A percentile compares a stretch with the other conserved stretches of the same genome.
Evolutionary conservation across 768 basidiomycete genomes (phyloP).

Genomic region (Hebeloma cylindrosporum): DNA sequence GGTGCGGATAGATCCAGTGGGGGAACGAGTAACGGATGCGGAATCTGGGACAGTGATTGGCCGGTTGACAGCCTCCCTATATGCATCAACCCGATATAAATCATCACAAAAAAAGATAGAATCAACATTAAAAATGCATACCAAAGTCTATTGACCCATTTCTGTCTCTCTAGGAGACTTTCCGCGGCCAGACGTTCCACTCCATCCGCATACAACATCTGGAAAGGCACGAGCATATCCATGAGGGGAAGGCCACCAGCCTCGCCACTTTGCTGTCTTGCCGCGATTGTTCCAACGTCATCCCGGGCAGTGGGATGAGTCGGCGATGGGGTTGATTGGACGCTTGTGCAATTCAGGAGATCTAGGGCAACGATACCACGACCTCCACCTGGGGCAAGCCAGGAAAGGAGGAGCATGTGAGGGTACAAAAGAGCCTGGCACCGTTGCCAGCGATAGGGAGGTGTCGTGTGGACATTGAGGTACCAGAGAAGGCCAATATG

Average conservation of each 20-base stretch:
- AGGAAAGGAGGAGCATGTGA: slow-evolving; percentile 82
- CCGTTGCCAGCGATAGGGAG: slow-evolving; percentile 78
- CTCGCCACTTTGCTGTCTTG: slow-evolving; percentile 56
- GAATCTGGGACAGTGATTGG: slow-evolving; percentile 45
- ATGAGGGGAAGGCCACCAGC: slow-evolving; percentile 50
- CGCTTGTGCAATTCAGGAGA: slow-evolving; percentile 81
- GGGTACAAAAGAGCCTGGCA: slow-evolving; percentile 82
- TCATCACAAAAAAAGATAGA: slow-evolving; percentile 2
- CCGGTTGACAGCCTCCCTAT: slow-evolving; percentile 78
- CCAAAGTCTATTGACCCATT: slow-evolving; percentile 93
- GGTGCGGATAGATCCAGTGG: slow-evolving; percentile 62
- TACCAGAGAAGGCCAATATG: slow-evolving; percentile 89
- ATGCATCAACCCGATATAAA: neutral
- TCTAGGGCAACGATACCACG: slow-evolving; percentile 86
- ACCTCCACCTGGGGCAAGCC: slow-evolving; percentile 82
- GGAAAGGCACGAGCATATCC: slow-evolving; percentile 85
- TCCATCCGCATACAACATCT: slow-evolving; percentile 87
- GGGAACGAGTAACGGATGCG: slow-evolving; percentile 51
- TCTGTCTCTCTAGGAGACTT: slow-evolving; percentile 79
- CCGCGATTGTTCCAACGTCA: slow-evolving; percentile 87
- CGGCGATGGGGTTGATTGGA: slow-evolving; percentile 80
- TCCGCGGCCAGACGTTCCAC: slow-evolving; percentile 89
- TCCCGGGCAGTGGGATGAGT: slow-evolving; percentile 78
- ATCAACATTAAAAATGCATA: slow-evolving; percentile 37
- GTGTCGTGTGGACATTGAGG: slow-evolving; percentile 83